A percentile compares a stretch with the other conserved stretches of the same genome.
Evolutionary conservation across 23 red algal genomes (phyloP).

Genomic region (Gracilaria caudata): DNA sequence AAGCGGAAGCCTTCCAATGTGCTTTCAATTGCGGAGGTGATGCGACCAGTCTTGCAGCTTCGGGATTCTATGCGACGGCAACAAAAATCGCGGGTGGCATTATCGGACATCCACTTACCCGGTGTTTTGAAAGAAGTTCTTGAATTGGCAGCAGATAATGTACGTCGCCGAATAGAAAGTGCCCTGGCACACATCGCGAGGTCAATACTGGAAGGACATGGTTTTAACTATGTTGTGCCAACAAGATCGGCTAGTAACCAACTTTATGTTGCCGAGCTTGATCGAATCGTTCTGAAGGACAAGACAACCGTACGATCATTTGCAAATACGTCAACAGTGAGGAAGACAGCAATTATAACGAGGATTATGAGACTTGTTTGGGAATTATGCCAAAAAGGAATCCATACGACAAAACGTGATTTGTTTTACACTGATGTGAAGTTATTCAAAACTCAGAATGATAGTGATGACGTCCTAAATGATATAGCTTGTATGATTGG

Average conservation of each 20-base stretch:
- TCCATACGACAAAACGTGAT: constrained; percentile 91
- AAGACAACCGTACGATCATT: constrained; percentile 73
- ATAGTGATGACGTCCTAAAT: constrained; percentile 94
- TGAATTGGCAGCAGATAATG: constrained; percentile 60
- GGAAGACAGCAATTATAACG: constrained; percentile 87
- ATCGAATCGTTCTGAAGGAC: constrained; percentile 97
- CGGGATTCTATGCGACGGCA: constrained; percentile 21
- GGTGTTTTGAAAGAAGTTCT: constrained; percentile 80
- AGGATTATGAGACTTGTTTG: constrained; percentile 88
- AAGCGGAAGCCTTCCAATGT: constrained; percentile 8
- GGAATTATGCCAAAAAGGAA: constrained; percentile 81
- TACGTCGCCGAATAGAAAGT: constrained; percentile 58
- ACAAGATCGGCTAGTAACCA: constrained; percentile 83
- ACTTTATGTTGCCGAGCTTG: constrained; percentile 88
- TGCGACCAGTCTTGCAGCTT: constrained; percentile 41
- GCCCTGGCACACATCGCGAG: constrained; percentile 48
- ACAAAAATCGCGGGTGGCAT: background rate
- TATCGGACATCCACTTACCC: constrained; percentile 51
- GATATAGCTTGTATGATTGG: constrained; percentile 93
- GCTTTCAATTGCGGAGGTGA: constrained; percentile 18
- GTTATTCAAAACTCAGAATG: constrained; percentile 82
- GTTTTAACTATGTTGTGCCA: constrained; percentile 82
- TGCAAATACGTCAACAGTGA: constrained; percentile 77
- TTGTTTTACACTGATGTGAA: constrained; percentile 96
- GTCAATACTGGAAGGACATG: constrained; percentile 71